These are phyloP conservation scores for Trichoderma koningii DNA, from an alignment of 2,329 filamentous ascomycete species.

Conservation along the genomic window DNA sequence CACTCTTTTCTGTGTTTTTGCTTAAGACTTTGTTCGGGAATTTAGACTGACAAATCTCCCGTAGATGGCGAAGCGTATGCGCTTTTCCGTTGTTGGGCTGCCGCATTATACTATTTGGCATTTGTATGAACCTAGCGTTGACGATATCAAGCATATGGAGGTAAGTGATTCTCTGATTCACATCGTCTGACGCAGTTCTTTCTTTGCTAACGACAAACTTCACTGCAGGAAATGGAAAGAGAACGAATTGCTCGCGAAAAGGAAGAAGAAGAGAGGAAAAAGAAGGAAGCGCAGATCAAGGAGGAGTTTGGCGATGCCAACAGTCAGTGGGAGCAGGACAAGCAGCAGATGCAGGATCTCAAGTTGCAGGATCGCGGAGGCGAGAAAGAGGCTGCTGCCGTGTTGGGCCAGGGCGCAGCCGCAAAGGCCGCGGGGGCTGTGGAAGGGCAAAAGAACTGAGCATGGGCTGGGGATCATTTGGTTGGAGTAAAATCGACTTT, in stretches of 20 bases:
- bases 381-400: neutral
- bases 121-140: constrained; percentile 97
- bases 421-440: constrained; percentile 46
- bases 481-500: constrained; percentile 16
- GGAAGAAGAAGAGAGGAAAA: constrained; percentile 68
- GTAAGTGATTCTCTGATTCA: constrained; percentile 43
- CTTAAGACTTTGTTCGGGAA: too few species aligned
- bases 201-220: constrained; percentile 8
- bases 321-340: constrained; percentile 88
- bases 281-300: constrained; percentile 72
- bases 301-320: constrained; percentile 76
- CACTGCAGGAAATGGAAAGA: constrained; percentile 81
- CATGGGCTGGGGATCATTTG: neutral
- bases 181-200: too few species aligned
- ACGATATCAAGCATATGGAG: constrained; percentile 97
- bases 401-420: constrained; percentile 19
- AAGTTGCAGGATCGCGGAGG: constrained; percentile 36
- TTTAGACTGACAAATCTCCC: neutral
- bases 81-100: constrained; percentile 90
- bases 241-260: constrained; percentile 78
- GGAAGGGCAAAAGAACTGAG: constrained; percentile 39
- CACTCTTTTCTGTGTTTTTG: too few species aligned
- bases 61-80: constrained; percentile 96
- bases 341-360: constrained; percentile 72
- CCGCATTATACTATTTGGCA: constrained; percentile 99